These are phyloP conservation scores for Dryas octopetala DNA, from an alignment of 306 rosid species.

Conservation along the genomic window DNA sequence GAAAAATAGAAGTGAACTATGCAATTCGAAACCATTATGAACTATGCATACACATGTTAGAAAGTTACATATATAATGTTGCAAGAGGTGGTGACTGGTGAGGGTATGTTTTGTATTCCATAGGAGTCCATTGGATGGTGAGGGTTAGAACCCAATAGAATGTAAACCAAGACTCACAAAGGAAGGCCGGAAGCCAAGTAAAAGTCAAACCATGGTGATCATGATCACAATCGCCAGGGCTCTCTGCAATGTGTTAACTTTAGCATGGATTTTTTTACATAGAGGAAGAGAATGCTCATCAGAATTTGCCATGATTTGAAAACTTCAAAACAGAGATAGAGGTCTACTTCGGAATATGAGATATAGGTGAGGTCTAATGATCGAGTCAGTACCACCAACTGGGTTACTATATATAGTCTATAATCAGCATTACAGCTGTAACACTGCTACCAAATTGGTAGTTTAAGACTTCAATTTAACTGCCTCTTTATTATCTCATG, in stretches of 20 bases:
- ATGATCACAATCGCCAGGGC: conserved; percentile 29
- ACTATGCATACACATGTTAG: not conserved
- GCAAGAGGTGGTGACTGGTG: conserved; percentile 32
- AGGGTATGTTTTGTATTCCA: conserved; percentile 36
- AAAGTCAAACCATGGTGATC: conserved; percentile 22
- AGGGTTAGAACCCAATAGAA: conserved; percentile 36
- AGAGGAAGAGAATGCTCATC: conserved; percentile 21
- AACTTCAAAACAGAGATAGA: too few species aligned
- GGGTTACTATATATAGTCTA: too few species aligned
- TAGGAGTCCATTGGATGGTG: conserved; percentile 52
- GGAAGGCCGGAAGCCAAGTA: conserved; percentile 52
- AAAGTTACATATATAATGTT: conserved; percentile 29
- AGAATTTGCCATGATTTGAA: not conserved
- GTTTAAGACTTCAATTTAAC: too few species aligned
- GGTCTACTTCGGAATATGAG: not conserved
- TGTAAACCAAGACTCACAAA: conserved; percentile 66
- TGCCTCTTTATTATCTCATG: too few species aligned
- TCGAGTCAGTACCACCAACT: too few species aligned
- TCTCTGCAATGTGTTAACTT: conserved; percentile 18
- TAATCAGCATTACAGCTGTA: too few species aligned
- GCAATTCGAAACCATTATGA: too few species aligned
- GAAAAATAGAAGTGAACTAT: too few species aligned
- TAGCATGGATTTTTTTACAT: conserved; percentile 27
- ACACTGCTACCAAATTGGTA: too few species aligned
- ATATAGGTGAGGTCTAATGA: too few species aligned